These are phyloP conservation scores for Neurospora discreta DNA, from an alignment of 495 filamentous ascomycete genomes.

Conservation along the genomic window DNA sequence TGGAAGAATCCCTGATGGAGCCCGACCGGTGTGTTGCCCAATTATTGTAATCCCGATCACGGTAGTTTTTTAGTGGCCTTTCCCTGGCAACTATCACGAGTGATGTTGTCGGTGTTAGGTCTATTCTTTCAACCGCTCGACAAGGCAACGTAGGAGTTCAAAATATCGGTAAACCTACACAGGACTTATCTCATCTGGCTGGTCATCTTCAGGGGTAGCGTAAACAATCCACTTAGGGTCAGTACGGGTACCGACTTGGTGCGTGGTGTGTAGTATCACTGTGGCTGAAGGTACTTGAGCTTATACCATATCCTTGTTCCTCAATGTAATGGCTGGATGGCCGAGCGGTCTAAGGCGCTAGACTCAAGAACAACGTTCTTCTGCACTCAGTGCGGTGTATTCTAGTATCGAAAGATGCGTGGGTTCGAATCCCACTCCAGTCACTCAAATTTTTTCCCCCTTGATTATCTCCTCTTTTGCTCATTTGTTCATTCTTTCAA, in stretches of 20 bases:
- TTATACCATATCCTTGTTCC: background rate
- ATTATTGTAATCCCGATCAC: background rate
- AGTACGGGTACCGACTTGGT: background rate
- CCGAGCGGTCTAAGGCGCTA: slow-evolving; percentile 26
- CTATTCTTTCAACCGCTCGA: background rate
- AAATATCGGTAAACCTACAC: too few relatives aligned
- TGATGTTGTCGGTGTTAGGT: background rate
- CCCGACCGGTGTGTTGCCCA: background rate
- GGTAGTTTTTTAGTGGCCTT: background rate
- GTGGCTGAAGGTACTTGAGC: background rate
- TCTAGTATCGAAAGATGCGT: slow-evolving; percentile 1
- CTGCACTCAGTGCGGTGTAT: slow-evolving; percentile 4
- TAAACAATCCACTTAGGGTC: background rate
- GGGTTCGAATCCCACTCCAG: slow-evolving; percentile 7
- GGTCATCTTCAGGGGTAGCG: background rate
- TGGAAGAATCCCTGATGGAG: background rate
- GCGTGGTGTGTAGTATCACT: background rate
- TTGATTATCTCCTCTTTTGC: background rate
- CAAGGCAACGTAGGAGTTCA: too few relatives aligned
- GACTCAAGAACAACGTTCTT: slow-evolving; percentile 17
- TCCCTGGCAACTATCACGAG: background rate
- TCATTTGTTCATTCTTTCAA: background rate
- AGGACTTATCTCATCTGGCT: background rate
- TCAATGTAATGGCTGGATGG: slow-evolving; percentile 13
- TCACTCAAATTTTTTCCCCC: slow-evolving; percentile 8